Conservation (phyloP, 805 yeast genomes). For the Phaffomyces thermotolerans region DNA sequence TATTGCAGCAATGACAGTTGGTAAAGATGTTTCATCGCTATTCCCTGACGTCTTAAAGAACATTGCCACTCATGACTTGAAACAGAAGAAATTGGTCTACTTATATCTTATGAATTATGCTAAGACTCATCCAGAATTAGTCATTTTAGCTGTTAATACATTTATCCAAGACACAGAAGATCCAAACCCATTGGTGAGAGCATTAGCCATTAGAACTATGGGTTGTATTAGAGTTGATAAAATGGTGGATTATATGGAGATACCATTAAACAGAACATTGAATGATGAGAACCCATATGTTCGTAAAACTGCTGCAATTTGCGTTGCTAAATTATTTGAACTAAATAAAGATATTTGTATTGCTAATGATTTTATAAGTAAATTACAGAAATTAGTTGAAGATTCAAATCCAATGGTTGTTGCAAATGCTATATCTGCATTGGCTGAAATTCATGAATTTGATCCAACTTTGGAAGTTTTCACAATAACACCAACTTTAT, state of each 20-base stretch:
- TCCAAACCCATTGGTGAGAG: constrained; percentile 92
- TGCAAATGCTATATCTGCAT: constrained; percentile 84
- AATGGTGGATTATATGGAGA: constrained; percentile 90
- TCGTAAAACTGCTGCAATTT: constrained; percentile 93
- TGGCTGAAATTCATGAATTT: constrained; percentile 73
- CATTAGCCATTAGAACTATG: constrained; percentile 97
- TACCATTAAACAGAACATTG: constrained; percentile 78
- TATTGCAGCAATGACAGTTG: constrained; percentile 96
- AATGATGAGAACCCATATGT: constrained; percentile 95
- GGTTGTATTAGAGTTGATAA: constrained; percentile 95
- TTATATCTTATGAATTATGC: constrained; percentile 96
- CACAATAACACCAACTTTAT: constrained; percentile 32
- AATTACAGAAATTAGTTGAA: constrained; percentile 56
- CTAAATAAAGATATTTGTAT: constrained; percentile 72
- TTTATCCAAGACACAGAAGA: constrained; percentile 93
- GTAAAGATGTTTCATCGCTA: constrained; percentile 89
- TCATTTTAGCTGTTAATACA: constrained; percentile 93
- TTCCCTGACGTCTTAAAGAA: constrained; percentile 96
- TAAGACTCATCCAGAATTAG: constrained; percentile 89
- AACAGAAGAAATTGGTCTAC: constrained; percentile 93
- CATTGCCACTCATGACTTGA: constrained; percentile 93
- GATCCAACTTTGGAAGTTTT: constrained; percentile 47
- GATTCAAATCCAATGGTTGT: constrained; percentile 97
- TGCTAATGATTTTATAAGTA: constrained; percentile 78
- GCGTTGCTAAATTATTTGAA: constrained; percentile 93